Evolutionary conservation across 495 filamentous ascomycete species (phyloP).

Genomic region (Tetracladium setigerum): DNA sequence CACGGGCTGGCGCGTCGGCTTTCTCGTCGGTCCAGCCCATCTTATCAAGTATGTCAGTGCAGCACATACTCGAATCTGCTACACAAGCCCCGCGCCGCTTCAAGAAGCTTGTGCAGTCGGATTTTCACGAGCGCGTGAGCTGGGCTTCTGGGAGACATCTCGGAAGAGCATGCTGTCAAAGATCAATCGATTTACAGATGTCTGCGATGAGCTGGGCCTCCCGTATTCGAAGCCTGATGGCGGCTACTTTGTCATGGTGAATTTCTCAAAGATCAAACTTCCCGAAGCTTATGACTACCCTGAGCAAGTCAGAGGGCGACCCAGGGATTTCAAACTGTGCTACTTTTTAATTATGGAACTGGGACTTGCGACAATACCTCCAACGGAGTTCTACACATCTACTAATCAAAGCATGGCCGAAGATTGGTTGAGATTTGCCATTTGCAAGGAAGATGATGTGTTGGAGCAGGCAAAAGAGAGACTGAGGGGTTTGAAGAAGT

Average conservation of each 20-base stretch:
- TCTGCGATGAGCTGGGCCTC: conserved; percentile 80
- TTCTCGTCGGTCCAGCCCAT: conserved; percentile 77
- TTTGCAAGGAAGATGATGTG: conserved; percentile 87
- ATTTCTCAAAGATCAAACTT: conserved; percentile 74
- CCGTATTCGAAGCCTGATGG: conserved; percentile 88
- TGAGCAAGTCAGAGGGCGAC: conserved; percentile 69
- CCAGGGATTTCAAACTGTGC: conserved; percentile 81
- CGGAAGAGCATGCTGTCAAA: conserved; percentile 92
- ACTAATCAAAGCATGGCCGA: conserved; percentile 71
- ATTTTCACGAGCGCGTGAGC: conserved; percentile 75
- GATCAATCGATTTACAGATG: conserved; percentile 70
- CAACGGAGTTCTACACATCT: conserved; percentile 87
- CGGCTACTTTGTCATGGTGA: conserved; percentile 90
- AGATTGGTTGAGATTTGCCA: conserved; percentile 86
- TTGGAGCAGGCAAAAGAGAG: conserved; percentile 82
- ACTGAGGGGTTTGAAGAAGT: conserved; percentile 72
- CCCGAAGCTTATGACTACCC: conserved; percentile 78
- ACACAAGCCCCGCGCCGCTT: conserved; percentile 78
- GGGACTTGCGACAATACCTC: conserved; percentile 88
- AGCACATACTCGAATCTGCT: conserved; percentile 92
- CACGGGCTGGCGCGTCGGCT: conserved; percentile 91
- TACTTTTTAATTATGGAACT: conserved; percentile 95
- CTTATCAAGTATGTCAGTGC: conserved; percentile 88
- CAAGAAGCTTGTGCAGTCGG: conserved; percentile 90
- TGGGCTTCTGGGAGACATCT: conserved; percentile 90